Evolutionary conservation across 441 rosid genomes (phyloP).

Genomic region (Erysimum pusillum): DNA sequence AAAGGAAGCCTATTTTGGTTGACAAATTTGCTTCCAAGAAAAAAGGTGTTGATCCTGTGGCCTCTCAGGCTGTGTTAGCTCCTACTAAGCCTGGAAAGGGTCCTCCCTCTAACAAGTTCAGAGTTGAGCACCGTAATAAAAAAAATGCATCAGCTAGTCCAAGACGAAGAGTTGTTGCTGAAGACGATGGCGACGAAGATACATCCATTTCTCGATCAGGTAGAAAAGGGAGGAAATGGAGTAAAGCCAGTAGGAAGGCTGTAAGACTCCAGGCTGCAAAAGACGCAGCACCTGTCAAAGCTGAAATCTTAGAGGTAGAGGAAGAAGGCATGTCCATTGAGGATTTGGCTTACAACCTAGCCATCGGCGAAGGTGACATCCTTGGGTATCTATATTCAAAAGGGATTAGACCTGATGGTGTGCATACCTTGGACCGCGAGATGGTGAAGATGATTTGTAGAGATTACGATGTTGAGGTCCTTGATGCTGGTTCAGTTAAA

Average conservation of each 20-base stretch:
- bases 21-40: conserved; percentile 91
- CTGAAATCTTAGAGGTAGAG: conserved; percentile 89
- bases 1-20: conserved; percentile 74
- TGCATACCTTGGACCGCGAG: conserved; percentile 88
- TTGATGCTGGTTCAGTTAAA: conserved; percentile 78
- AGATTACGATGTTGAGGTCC: conserved; percentile 86
- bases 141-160: conserved; percentile 68
- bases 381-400: conserved; percentile 87
- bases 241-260: conserved; percentile 95
- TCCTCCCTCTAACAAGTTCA: conserved; percentile 79
- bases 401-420: conserved; percentile 97
- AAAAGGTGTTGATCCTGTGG: conserved; percentile 69
- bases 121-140: conserved; percentile 68
- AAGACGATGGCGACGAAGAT: conserved; percentile 74
- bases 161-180: conserved; percentile 68
- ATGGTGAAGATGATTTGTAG: conserved; percentile 96
- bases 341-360: conserved; percentile 86
- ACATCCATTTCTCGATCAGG: conserved; percentile 77
- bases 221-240: conserved; percentile 97
- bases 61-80: conserved; percentile 76
- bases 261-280: conserved; percentile 90
- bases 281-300: conserved; percentile 97
- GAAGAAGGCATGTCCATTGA: conserved; percentile 90
- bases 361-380: conserved; percentile 85
- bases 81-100: conserved; percentile 84